phyloP scores from a whole-genome alignment of 78 protist species.

The Capsaspora owczarzaki region DNA sequence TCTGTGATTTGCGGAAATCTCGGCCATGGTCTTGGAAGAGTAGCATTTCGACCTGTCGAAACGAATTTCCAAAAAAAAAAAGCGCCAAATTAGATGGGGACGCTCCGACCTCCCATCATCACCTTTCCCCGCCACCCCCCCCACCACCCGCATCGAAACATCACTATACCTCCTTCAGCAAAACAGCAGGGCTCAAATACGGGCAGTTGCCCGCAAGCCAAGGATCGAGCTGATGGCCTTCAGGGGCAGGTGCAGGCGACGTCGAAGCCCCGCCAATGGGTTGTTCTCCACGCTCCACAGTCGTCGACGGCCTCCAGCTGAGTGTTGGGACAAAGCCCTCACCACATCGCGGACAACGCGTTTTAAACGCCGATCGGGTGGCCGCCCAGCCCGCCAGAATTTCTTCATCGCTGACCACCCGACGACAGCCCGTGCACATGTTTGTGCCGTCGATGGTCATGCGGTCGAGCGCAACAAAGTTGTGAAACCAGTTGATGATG shows the following conservation, averaged over 20 bases:
- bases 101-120: too few relatives aligned
- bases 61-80: too few relatives aligned
- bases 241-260: background rate
- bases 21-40: background rate
- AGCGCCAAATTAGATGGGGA: too few relatives aligned
- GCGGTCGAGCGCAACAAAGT: background rate
- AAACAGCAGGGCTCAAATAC: conserved; percentile 15
- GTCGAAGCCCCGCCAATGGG: too few relatives aligned
- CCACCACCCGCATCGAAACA: too few relatives aligned
- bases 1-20: background rate
- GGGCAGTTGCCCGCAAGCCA: conserved; percentile 13
- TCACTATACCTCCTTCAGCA: conserved; percentile 23
- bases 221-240: background rate
- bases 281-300: too few relatives aligned
- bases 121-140: too few relatives aligned
- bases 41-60: conserved; percentile 23
- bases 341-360: background rate
- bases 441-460: background rate
- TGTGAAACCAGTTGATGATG: background rate
- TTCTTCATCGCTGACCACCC: background rate
- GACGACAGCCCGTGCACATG: conserved; percentile 9
- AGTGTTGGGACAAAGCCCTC: conserved; percentile 4
- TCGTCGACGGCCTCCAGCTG: too few relatives aligned
- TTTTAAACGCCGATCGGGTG: background rate
- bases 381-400: conserved; percentile 14